These are phyloP conservation scores for Tulasnella sp. DNA, from an alignment of 768 basidiomycete genomes.

Conservation along the genomic window DNA sequence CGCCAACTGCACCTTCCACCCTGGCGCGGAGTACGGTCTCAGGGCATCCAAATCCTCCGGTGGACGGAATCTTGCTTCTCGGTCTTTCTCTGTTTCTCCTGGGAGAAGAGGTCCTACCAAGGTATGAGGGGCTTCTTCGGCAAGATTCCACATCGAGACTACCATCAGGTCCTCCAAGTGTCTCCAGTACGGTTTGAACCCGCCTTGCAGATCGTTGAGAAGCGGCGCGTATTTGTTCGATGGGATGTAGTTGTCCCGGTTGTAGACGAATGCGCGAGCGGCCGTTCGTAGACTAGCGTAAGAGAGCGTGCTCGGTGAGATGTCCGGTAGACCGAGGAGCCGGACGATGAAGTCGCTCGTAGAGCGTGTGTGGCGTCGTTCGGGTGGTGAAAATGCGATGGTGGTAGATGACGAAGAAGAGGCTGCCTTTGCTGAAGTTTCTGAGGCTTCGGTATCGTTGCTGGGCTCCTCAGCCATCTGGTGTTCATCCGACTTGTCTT, in stretches of 20 bases:
- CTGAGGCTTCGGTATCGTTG: not conserved
- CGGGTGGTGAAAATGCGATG: constrained; percentile 39
- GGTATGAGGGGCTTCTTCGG: constrained; percentile 30
- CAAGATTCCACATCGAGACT: constrained; percentile 46
- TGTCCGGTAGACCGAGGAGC: constrained; percentile 12
- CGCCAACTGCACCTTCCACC: constrained; percentile 12
- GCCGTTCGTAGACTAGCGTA: constrained; percentile 30
- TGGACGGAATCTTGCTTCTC: constrained; percentile 30
- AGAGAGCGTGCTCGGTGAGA: not conserved
- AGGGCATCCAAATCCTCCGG: constrained; percentile 46
- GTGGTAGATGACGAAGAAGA: constrained; percentile 33
- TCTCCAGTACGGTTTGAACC: constrained; percentile 37
- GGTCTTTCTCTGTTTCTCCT: not conserved
- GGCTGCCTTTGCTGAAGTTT: constrained; percentile 30
- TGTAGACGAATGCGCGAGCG: constrained; percentile 56
- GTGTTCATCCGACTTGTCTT: not conserved
- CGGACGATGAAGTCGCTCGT: constrained; percentile 37
- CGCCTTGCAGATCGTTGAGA: constrained; percentile 5
- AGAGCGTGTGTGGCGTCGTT: constrained; percentile 30
- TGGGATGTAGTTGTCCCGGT: constrained; percentile 49
- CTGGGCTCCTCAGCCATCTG: not conserved
- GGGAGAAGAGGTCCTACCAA: not conserved
- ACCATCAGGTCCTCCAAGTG: constrained; percentile 54
- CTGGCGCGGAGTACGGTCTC: constrained; percentile 48
- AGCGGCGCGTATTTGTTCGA: constrained; percentile 57